Evolutionary conservation across 352 stramenopile genomes (phyloP).

Genomic region (Globisporangium lucens): DNA sequence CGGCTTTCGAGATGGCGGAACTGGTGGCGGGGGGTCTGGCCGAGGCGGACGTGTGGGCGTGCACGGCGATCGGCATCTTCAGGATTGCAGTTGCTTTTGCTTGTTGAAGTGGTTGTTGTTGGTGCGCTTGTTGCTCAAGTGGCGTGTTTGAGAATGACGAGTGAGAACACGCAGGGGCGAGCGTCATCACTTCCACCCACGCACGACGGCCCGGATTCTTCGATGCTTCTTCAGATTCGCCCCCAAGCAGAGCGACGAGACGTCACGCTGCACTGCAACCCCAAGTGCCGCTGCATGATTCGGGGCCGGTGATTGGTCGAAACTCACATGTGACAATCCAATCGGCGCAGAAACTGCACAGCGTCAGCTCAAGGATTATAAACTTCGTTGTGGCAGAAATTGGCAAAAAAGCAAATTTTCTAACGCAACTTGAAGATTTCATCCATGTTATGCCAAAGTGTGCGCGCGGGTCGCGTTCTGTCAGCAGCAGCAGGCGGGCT

Average conservation of each 20-base stretch:
- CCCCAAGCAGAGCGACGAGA: slow-evolving; percentile 7
- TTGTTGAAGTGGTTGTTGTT: not conserved
- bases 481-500: not conserved
- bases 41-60: not conserved
- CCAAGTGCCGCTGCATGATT: not conserved
- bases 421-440: no score
- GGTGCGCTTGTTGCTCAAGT: not conserved
- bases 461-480: not conserved
- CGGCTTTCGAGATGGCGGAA: not conserved
- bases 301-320: not conserved
- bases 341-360: not conserved
- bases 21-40: not conserved
- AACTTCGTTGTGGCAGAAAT: not conserved
- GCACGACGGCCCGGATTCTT: not conserved
- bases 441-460: no score
- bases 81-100: not conserved
- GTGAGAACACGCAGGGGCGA: not conserved
- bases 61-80: slow-evolving; percentile 13
- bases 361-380: not conserved
- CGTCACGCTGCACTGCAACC: not conserved
- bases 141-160: slow-evolving; percentile 14
- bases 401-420: no score
- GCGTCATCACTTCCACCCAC: not conserved
- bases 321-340: slow-evolving; percentile 9
- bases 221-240: not conserved